These are phyloP conservation scores for Solanum piurae DNA, from an alignment of 257 asterid genomes.

Conservation along the genomic window DNA sequence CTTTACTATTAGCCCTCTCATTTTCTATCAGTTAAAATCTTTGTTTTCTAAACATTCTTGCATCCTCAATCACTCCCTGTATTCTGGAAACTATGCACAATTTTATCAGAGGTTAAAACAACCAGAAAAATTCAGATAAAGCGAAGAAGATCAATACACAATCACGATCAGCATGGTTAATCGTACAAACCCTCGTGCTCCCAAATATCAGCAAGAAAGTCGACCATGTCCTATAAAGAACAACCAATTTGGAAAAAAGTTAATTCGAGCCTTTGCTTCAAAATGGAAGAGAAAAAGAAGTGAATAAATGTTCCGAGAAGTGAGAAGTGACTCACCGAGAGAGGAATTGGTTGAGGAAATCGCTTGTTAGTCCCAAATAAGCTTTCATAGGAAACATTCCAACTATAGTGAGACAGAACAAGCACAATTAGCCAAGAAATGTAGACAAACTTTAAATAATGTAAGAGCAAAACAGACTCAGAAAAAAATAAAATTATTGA, in stretches of 20 bases:
- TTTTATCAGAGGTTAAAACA: background rate
- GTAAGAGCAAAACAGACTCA: background rate
- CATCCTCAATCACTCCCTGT: background rate
- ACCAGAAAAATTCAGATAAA: background rate
- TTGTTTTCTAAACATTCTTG: background rate
- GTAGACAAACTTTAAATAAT: background rate
- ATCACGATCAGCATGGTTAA: slow-evolving; percentile 5
- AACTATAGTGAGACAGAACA: slow-evolving; percentile 19
- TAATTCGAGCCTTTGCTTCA: background rate
- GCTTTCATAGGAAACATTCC: slow-evolving; percentile 58
- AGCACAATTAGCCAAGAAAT: background rate
- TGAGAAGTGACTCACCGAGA: slow-evolving; percentile 36
- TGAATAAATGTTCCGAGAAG: background rate
- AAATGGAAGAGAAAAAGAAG: background rate
- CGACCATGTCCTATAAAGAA: slow-evolving; percentile 57
- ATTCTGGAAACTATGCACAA: background rate
- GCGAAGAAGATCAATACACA: background rate
- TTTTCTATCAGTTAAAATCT: background rate
- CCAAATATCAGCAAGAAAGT: slow-evolving; percentile 69
- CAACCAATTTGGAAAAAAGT: background rate
- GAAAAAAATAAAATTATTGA: background rate
- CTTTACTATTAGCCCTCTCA: background rate
- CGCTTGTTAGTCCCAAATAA: slow-evolving; percentile 54
- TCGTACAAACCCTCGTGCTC: slow-evolving; percentile 65
- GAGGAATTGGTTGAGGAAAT: slow-evolving; percentile 59